Evolutionary conservation across 2,329 filamentous ascomycete species (phyloP).

Genomic region (Cordyceps cicadae): DNA sequence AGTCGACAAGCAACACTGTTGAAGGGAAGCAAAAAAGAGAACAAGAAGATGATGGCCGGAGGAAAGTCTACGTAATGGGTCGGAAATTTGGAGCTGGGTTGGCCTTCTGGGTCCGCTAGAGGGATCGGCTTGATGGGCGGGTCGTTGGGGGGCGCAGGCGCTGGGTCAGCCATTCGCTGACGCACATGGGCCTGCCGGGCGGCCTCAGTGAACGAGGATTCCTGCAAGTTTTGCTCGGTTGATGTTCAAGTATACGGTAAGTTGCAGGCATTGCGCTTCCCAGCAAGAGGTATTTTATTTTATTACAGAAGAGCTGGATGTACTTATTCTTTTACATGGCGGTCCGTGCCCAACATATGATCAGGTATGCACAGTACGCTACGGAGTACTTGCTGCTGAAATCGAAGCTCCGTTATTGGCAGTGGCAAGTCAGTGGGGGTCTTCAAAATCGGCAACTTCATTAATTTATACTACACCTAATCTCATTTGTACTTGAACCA

Average conservation of each 20-base stretch:
- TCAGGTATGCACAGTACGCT: too few species aligned
- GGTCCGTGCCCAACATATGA: background rate
- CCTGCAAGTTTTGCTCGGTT: background rate
- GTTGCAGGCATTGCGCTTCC: background rate
- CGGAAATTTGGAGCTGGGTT: background rate
- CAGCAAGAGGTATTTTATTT: background rate
- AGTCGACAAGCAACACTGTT: background rate
- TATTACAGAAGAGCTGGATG: background rate
- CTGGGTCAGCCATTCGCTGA: constrained; percentile 6
- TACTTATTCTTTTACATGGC: background rate
- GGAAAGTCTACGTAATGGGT: constrained; percentile 2
- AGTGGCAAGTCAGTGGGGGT: background rate
- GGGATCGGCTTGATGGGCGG: constrained; percentile 2
- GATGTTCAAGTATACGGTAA: too few species aligned
- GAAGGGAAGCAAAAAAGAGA: background rate
- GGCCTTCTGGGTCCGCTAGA: background rate
- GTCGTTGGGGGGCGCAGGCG: background rate
- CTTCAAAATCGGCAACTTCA: background rate
- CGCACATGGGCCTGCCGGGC: constrained; percentile 7
- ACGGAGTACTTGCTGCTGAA: background rate
- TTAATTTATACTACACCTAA: background rate
- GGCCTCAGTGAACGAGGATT: background rate
- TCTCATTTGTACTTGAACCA: background rate
- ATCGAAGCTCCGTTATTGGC: constrained; percentile 1
- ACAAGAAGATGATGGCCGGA: background rate